These are phyloP conservation scores for Pseudofabraea citricarpa DNA, from an alignment of 2,329 filamentous ascomycete species.

Conservation along the genomic window DNA sequence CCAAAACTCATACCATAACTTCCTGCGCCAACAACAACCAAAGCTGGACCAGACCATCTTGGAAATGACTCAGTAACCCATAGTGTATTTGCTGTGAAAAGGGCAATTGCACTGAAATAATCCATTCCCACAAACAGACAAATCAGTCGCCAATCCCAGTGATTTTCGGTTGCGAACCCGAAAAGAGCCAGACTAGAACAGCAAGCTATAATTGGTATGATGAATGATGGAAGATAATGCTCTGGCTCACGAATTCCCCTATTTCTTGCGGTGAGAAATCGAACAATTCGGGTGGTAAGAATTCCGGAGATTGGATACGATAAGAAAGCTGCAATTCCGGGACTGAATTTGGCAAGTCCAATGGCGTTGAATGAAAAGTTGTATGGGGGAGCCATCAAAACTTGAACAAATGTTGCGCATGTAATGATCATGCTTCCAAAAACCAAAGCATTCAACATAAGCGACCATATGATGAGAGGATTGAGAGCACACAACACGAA, in stretches of 20 bases:
- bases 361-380: slow-evolving; percentile 6
- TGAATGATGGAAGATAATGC: slow-evolving; percentile 4
- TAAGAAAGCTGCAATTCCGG: slow-evolving; percentile 4
- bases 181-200: neutral
- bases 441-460: slow-evolving; percentile 9
- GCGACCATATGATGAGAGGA: slow-evolving; percentile 43
- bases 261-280: neutral
- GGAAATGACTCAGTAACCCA: slow-evolving; percentile 4
- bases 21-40: neutral
- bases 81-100: neutral
- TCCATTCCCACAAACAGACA: slow-evolving; percentile 1
- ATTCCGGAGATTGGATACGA: slow-evolving; percentile 1
- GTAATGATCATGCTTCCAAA: slow-evolving; percentile 11
- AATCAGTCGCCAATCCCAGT: slow-evolving; percentile 3
- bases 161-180: neutral
- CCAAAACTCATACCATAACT: slow-evolving; percentile 1
- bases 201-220: neutral
- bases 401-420: slow-evolving; percentile 4
- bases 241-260: slow-evolving; percentile 2
- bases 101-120: slow-evolving; percentile 1
- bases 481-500: slow-evolving; percentile 48
- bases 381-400: slow-evolving; percentile 9
- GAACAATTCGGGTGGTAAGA: neutral
- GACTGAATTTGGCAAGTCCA: slow-evolving; percentile 7
- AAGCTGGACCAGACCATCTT: slow-evolving; percentile 2